Evolutionary conservation across 371 early-diverging fungal species (phyloP).

Genomic region (Lichtheimia hyalospora): DNA sequence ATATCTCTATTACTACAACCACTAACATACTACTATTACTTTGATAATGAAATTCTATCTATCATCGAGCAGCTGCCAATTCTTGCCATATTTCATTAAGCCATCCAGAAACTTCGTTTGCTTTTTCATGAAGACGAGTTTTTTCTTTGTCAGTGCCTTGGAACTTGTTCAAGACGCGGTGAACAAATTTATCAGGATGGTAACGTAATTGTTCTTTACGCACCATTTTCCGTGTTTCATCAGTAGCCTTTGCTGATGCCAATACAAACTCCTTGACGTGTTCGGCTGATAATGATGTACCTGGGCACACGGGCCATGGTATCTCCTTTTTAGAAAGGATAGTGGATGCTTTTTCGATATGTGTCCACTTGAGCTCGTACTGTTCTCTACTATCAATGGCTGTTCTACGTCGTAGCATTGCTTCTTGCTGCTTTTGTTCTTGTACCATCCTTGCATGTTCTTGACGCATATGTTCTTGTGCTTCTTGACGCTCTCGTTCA

Average conservation of each 20-base stretch:
- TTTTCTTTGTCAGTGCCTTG: slow-evolving; percentile 29
- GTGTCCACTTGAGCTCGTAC: slow-evolving; percentile 28
- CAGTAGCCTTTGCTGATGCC: neutral
- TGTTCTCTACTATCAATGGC: slow-evolving; percentile 5
- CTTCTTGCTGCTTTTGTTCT: slow-evolving; percentile 25
- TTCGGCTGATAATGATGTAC: slow-evolving; percentile 6
- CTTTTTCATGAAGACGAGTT: slow-evolving; percentile 16
- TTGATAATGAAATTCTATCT: too few species aligned
- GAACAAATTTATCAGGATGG: slow-evolving; percentile 51
- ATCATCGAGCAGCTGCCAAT: neutral
- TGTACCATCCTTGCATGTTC: slow-evolving; percentile 8
- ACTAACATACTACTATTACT: too few species aligned
- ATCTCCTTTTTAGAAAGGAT: slow-evolving; percentile 25
- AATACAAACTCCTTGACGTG: slow-evolving; percentile 22
- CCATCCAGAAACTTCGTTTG: slow-evolving; percentile 42
- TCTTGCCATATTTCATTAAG: slow-evolving; percentile 41
- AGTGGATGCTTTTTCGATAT: slow-evolving; percentile 13
- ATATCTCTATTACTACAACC: too few species aligned
- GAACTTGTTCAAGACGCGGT: slow-evolving; percentile 28
- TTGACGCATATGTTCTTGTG: slow-evolving; percentile 13
- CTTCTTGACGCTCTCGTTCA: slow-evolving; percentile 19
- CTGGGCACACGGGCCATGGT: slow-evolving; percentile 38
- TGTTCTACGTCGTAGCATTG: slow-evolving; percentile 10
- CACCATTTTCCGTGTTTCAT: slow-evolving; percentile 27
- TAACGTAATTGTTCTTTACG: slow-evolving; percentile 44